Conservation (phyloP, 805 yeast genomes). For the Candida patagonica region DNA sequence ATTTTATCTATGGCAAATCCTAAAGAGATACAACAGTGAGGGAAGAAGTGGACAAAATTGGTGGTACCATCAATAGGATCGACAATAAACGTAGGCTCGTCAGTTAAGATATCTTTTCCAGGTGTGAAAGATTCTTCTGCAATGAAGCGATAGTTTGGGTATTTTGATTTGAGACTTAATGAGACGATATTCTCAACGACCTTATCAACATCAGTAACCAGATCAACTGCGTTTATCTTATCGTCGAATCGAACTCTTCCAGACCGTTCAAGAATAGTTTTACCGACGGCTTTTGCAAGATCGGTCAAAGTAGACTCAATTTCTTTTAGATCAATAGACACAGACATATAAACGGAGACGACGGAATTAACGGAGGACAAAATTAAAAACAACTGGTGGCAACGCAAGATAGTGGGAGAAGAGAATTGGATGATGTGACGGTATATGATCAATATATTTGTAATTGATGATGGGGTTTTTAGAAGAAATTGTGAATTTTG, state of each 20-base stretch:
- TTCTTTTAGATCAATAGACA: slow-evolving; percentile 23
- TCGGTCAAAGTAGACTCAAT: slow-evolving; percentile 31
- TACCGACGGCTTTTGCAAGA: slow-evolving; percentile 41
- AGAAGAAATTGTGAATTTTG: too few species aligned
- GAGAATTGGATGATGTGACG: too few species aligned
- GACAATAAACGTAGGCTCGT: slow-evolving; percentile 52
- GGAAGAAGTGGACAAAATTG: slow-evolving; percentile 54
- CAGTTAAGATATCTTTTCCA: slow-evolving; percentile 38
- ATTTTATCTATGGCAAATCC: slow-evolving; percentile 42
- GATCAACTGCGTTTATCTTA: slow-evolving; percentile 50
- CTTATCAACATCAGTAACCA: slow-evolving; percentile 54
- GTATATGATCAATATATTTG: too few species aligned
- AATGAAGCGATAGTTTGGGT: slow-evolving; percentile 44
- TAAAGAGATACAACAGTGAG: slow-evolving; percentile 51
- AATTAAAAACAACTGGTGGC: too few species aligned
- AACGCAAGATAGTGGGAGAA: too few species aligned
- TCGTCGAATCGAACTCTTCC: slow-evolving; percentile 44
- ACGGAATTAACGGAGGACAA: too few species aligned
- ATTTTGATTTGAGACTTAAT: slow-evolving; percentile 26
- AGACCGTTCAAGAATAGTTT: slow-evolving; percentile 38
- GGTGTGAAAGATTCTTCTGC: slow-evolving; percentile 53
- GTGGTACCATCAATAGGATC: slow-evolving; percentile 64
- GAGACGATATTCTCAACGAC: slow-evolving; percentile 41
- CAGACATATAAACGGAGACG: too few species aligned
- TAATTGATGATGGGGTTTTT: too few species aligned